These are phyloP conservation scores for Ceriops tagal DNA, from an alignment of 345 rosid species.

Conservation along the genomic window DNA sequence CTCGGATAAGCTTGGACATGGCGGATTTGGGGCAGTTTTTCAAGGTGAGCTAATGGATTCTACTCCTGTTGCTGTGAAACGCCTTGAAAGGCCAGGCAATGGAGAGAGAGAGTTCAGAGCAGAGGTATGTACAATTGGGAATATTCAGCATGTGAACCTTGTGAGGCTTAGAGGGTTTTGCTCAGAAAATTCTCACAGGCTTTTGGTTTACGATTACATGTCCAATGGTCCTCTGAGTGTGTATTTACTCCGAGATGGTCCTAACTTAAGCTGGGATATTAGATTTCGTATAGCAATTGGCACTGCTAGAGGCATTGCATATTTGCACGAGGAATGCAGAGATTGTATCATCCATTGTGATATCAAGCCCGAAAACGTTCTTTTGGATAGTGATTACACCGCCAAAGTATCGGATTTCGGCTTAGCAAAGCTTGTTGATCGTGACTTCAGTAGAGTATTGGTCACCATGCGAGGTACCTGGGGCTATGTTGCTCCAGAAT, in stretches of 20 bases:
- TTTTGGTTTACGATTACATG: conserved; percentile 33
- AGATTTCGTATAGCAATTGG: conserved; percentile 25
- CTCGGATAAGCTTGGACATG: conserved; percentile 27
- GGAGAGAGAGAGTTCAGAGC: conserved; percentile 33
- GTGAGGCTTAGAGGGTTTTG: conserved; percentile 32
- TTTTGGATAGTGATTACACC: conserved; percentile 22
- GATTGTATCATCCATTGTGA: conserved; percentile 36
- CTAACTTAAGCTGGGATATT: conserved; percentile 26
- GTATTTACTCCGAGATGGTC: conserved; percentile 20
- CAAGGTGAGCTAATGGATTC: conserved; percentile 22
- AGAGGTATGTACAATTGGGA: conserved; percentile 31
- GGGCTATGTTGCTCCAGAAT: conserved; percentile 33
- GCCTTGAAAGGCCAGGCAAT: conserved; percentile 26
- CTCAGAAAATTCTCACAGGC: conserved; percentile 25
- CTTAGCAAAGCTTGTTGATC: conserved; percentile 26
- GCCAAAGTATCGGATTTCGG: conserved; percentile 31
- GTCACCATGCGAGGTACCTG: conserved; percentile 32
- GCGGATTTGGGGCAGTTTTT: conserved; percentile 33
- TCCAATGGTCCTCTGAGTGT: conserved; percentile 26
- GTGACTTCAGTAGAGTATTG: conserved; percentile 25
- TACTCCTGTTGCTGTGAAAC: conserved; percentile 27
- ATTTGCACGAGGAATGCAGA: conserved; percentile 29
- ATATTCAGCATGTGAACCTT: conserved; percentile 31
- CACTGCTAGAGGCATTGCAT: conserved; percentile 30
- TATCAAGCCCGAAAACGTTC: conserved; percentile 33